Conservation (phyloP, 306 rosid genomes). For the Luffa acutangula region DNA sequence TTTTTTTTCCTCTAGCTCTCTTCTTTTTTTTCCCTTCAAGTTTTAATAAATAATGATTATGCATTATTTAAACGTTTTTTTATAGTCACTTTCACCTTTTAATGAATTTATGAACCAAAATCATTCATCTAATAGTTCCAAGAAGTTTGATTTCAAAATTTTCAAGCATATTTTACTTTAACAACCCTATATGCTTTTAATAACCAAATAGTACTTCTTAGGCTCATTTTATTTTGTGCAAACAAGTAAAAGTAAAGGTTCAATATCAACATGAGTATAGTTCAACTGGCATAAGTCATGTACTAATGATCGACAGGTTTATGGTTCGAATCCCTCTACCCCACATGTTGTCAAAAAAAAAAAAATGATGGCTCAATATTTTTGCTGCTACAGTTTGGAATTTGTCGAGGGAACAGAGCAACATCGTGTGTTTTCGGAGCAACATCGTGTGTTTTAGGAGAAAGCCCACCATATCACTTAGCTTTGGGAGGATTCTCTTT, state of each 20-base stretch:
- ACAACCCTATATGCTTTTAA: not conserved
- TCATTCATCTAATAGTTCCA: not conserved
- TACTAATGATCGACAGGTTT: too few species aligned
- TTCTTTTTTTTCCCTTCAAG: not conserved
- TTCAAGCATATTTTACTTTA: not conserved
- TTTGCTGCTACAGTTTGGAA: too few species aligned
- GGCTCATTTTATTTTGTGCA: not conserved
- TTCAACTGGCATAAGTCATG: too few species aligned
- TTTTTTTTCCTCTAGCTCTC: not conserved
- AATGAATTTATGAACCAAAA: not conserved
- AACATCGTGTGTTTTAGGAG: too few species aligned
- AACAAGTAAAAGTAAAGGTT: not conserved
- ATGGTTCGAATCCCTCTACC: too few species aligned
- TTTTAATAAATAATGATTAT: not conserved
- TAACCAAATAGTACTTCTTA: not conserved
- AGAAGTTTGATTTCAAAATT: not conserved
- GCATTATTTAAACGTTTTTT: not conserved
- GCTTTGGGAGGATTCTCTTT: too few species aligned
- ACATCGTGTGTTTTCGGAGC: too few species aligned
- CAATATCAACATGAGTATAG: too few species aligned
- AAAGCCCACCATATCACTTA: too few species aligned
- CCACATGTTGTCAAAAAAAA: too few species aligned
- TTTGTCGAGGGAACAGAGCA: too few species aligned
- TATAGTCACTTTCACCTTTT: not conserved
- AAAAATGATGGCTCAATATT: too few species aligned